Evolutionary conservation across 306 rosid genomes (phyloP).

Genomic region (Castanea crenata): DNA sequence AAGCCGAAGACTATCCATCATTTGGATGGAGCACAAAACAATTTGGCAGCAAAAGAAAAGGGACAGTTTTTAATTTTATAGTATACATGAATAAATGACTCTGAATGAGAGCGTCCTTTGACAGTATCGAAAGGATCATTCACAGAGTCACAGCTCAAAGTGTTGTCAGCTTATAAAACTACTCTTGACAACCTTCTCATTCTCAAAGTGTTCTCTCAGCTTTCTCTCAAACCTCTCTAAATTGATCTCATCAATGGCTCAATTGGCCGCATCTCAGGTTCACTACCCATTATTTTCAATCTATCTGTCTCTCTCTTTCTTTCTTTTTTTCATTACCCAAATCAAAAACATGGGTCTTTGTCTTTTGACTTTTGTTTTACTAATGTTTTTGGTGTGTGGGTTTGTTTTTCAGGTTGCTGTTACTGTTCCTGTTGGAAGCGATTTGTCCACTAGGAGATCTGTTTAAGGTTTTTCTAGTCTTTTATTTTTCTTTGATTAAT

Average conservation of each 20-base stretch:
- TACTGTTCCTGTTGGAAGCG: constrained; percentile 44
- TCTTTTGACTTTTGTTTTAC: background rate
- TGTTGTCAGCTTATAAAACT: too few relatives aligned
- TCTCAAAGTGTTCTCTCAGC: background rate
- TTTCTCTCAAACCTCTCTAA: background rate
- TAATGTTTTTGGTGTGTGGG: background rate
- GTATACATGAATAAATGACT: too few relatives aligned
- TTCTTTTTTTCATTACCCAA: too few relatives aligned
- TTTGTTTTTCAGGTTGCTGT: constrained; percentile 40
- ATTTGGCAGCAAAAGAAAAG: background rate
- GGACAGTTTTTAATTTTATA: too few relatives aligned
- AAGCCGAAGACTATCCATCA: too few relatives aligned
- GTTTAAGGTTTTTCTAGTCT: constrained; percentile 35
- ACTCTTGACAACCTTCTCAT: too few relatives aligned
- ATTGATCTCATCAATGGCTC: constrained; percentile 38
- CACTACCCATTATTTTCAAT: background rate
- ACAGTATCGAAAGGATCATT: constrained; percentile 44
- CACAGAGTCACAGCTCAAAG: background rate
- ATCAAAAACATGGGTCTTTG: background rate
- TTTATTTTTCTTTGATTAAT: background rate
- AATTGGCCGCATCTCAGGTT: constrained; percentile 46
- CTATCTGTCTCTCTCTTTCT: too few relatives aligned
- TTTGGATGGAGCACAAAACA: too few relatives aligned
- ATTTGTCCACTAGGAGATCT: constrained; percentile 49
- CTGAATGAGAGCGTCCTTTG: constrained; percentile 35